Evolutionary conservation across 1,284 basidiomycete genomes (phyloP), one percentile per base, ranked within the genome.

Genomic region (Sparassis latifolia): DNA sequence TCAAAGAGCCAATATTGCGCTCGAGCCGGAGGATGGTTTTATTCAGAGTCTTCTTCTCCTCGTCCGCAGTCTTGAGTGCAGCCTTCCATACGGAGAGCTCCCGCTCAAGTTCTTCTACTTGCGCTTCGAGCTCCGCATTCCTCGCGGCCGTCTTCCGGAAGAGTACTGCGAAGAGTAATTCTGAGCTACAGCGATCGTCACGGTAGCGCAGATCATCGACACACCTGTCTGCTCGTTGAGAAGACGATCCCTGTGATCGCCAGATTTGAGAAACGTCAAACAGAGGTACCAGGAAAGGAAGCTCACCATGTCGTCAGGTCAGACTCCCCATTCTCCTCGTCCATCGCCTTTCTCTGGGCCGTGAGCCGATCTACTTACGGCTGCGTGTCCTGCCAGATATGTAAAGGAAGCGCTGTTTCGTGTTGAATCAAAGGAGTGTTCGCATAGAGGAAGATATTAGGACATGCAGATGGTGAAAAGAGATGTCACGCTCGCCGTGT

Each of bases 1-100:
- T 70, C 33, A 70, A 48, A 4, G 69, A 61, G 4, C 64, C 68
- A 39, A 69, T 67, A 52, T 55, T 69, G 27, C 69, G 57, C 57
- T 71, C 63, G 35, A 72, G 62, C 50, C 50, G 59, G 10, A 53
- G 43, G 20, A 70, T 58, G 4, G 51, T 55, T 48, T 61, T 68
- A 43, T 59, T 57, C 29, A 68, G 52, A 4, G 45, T 52, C 47
- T 58, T 64, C 49, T 63, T 63, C 45, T 69, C 67, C 20, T 66
- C 64, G 27, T 71, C 68, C 12, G 64, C 62, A 4, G 60, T 60
- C 49, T 67, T 70, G 45, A 66, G 59, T 1, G 67, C 70, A 27
- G 60, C 53, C 55, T 72, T 72, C 70, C 70, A 72, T 12, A 71
- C 70, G 35, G 55, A 58, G 33, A 71, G 50, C 55, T 73, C 70